Base-by-base conservation (phyloP, 2,329 filamentous ascomycete genomes). In the Colletotrichum scovillei region DNA sequence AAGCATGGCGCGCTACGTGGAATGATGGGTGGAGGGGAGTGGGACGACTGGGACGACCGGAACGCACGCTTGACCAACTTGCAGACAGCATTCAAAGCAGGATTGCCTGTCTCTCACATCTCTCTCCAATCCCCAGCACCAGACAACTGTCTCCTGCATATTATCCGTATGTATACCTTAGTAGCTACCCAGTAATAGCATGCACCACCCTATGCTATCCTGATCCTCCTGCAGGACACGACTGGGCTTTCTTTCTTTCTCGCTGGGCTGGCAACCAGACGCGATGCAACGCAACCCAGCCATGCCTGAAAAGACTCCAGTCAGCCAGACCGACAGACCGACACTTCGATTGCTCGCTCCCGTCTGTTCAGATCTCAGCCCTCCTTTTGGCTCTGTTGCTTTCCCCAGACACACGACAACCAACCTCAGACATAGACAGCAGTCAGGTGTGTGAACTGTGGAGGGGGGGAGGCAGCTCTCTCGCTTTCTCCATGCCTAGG, bases 1-100 rank as follows among this genome's bases (percentile, higher is more conserved):
- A 56, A 62, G 69, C 58, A 68, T 72, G 69, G 63, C 62, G 58
- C 63, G 62, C 53, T 68, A 67, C 63, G 52, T 72, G 52, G 73
- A 74, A 67, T 64, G 63, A 62, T 63, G 69, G 63, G 46, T 52
- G 69, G 22, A 63, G 52, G 59, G 56, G 60, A 69, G 63, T 69
- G 67, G 73, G 66, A 58, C 62, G 56, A 35, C 53, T 66, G 68
- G 63, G 63, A 60, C 69, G 69, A 71, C 63, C 60, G 22, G 52
- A 67, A 69, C 38, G 52, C 60, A 67, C 56, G 65, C 69, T 72
- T 63, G 65, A 58, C 69, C 38, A 69, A 69, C 64, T 52, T 53
- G 64, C 65, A 64, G 65, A 56, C 38, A 49, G 58, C 69, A 69
- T 26, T 26, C 28, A 42, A 70, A 24, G 57, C 62, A 59, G 55